Evolutionary conservation across 192 early-diverging fungal species (phyloP), one percentile per base, ranked within the genome.

Genomic region (Pecoramyces ruminantium): DNA sequence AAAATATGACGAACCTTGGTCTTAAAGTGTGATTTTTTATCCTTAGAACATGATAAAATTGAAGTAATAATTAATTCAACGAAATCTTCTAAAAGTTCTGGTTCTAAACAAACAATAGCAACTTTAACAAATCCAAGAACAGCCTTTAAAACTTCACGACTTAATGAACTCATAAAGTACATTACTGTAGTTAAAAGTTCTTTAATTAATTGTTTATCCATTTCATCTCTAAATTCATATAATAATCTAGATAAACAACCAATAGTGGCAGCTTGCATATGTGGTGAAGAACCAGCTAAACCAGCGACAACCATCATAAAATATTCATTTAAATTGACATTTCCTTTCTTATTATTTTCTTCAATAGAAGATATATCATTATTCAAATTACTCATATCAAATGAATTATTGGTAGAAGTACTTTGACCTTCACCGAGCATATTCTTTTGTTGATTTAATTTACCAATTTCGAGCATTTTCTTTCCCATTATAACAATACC

Each of bases 61-160:
- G 90, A 38, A 13, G 81, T 82, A 28, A 88, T 91, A 84, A 98
- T 93, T 34, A 89, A 86, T 78, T 85, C 86, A 81, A 99, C 87
- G 78, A 93, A 92, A 8, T 87, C 88, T 78, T 88, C 88, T 28
- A 99, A 85, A 28, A 92, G 81, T 4, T 92, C 91, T 78, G 88
- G 88, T 80, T 93, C 92, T 30, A 99, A 82, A 29, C 90, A 87
- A 29, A 97, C 93, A 6, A 93, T 88, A 42, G 90, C 90, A 4
- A 97, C 96, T 88, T 99, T 99, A 85, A 97, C 88, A 85, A 98
- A 96, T 11, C 96, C 96, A 15, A 99, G 86, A 14, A 92, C 93
- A 27, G 95, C 88, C 85, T 96, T 95, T 78, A 95, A 93, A 78
- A 99, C 92, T 87, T 99, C 97, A 58, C 94, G 87, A 86, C 95